These are phyloP conservation scores for Cutaneotrichosporon cyanovorans DNA, from an alignment of 1,284 basidiomycete genomes.

Conservation along the genomic window DNA sequence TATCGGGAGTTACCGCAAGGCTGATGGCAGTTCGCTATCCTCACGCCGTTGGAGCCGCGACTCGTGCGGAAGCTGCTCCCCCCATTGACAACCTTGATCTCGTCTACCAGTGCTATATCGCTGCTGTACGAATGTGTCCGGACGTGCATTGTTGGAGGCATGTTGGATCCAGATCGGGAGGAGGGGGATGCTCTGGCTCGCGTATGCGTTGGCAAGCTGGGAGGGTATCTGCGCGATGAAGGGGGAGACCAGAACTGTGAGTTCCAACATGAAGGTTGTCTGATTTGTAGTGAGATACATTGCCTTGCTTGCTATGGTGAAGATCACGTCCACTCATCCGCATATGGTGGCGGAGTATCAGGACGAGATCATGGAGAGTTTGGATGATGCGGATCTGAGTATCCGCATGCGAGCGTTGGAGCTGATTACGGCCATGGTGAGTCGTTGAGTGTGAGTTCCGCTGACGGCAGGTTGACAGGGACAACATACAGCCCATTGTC, in stretches of 20 bases:
- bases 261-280: constrained; percentile 9
- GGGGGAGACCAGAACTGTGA: constrained; percentile 79
- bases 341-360: constrained; percentile 87
- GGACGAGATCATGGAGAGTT: constrained; percentile 78
- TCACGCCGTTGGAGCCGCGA: constrained; percentile 85
- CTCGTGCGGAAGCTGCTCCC: constrained; percentile 88
- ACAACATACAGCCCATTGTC: constrained; percentile 80
- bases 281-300: constrained; percentile 78
- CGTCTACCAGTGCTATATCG: constrained; percentile 91
- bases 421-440: constrained; percentile 83
- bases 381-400: constrained; percentile 89
- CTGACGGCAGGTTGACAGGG: constrained; percentile 59
- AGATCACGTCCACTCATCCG: constrained; percentile 89
- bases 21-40: constrained; percentile 66
- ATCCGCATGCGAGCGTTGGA: constrained; percentile 94
- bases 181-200: constrained; percentile 72
- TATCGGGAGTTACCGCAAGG: too few species aligned
- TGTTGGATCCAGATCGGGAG: constrained; percentile 67
- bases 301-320: constrained; percentile 85
- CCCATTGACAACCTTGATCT: constrained; percentile 89
- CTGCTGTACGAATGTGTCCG: constrained; percentile 96
- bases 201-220: constrained; percentile 87
- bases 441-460: constrained; percentile 14
- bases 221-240: constrained; percentile 79
- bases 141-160: constrained; percentile 94